phyloP scores from a whole-genome alignment of 1,284 basidiomycete genomes.

The Tylopilus orsonianus region DNA sequence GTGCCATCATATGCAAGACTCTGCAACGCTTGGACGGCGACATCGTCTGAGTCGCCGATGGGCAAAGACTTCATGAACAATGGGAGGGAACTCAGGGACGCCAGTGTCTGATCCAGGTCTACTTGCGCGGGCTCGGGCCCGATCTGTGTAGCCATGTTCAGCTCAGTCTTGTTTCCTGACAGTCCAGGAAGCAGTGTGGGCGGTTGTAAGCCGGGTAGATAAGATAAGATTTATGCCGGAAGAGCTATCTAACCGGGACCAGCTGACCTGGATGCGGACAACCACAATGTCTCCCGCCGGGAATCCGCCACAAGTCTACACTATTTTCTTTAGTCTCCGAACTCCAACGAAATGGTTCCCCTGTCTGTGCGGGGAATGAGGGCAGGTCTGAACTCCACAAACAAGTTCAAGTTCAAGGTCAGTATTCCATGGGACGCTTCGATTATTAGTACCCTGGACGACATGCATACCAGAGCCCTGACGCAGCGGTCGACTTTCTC shows the following conservation, averaged over 20 bases:
- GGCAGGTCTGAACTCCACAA: conserved; percentile 60
- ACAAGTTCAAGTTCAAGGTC: conserved; percentile 65
- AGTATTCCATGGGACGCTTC: conserved; percentile 8
- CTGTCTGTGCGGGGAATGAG: conserved; percentile 48
- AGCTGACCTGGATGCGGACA: background rate
- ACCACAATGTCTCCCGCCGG: background rate
- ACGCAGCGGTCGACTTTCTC: conserved; percentile 81
- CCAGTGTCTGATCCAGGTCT: conserved; percentile 47
- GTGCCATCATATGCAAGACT: conserved; percentile 87
- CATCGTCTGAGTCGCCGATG: conserved; percentile 59
- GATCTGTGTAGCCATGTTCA: conserved; percentile 21
- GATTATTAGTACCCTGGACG: background rate
- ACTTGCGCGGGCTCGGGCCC: conserved; percentile 40
- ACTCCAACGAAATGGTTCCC: conserved; percentile 22
- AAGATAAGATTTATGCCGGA: conserved; percentile 16
- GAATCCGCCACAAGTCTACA: conserved; percentile 3
- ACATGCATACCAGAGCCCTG: conserved; percentile 52
- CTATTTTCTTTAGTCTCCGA: background rate
- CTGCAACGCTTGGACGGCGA: conserved; percentile 81
- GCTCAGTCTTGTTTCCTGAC: background rate
- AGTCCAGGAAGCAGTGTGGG: background rate
- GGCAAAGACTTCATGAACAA: conserved; percentile 94
- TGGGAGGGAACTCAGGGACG: conserved; percentile 61
- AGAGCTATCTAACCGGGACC: conserved; percentile 13
- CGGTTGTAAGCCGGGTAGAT: conserved; percentile 6